Evolutionary conservation across 2,329 filamentous ascomycete species (phyloP), one percentile per base, ranked within the genome.

Genomic region (Xylariaceae sp.): DNA sequence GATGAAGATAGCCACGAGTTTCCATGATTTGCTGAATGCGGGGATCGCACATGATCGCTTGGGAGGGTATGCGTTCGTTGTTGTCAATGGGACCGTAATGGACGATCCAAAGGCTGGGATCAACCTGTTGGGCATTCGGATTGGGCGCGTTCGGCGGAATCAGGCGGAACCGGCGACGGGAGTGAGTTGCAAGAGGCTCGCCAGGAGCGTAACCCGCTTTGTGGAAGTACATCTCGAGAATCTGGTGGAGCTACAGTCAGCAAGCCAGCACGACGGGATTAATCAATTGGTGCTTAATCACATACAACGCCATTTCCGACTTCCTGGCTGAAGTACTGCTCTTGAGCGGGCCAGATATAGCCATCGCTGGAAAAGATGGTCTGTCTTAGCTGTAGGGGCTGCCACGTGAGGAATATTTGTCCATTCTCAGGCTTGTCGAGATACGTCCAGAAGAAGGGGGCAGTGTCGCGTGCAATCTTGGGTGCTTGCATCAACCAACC

Each of bases 361-460:
- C 94, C 94, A 77, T 99, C 93, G 41, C 89, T 96, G 7, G 93
- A 87, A 71, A 92, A 96, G 68, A 86, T 88, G 1, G 83, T 86
- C 3, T 84, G 85, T 57, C 89, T 75, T 59, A 87, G 83, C 67
- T 87, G 82, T 55, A 88, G 79, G 1, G 93, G 89, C 73, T 97
- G 92, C 93, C 93, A 97, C 55, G 89, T 88, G 64, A 97, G 80
- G 71, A 94, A 84, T 50, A 96, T 83, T 7, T 87, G 88, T 58
- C 92, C 92, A 74, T 96, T 90, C 55, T 82, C 82, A 9, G 93
- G 93, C 56, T 86, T 83, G 68, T 94, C 86, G 58, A 97, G 84
- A 73, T 93, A 96, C 51, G 89, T 92, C 93, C 93, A 99, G 75
- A 88, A 90, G 81, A 99, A 92, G 2, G 93, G 85, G 53, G 92